These are phyloP conservation scores for Sclerotinia glacialis DNA, from an alignment of 2,329 filamentous ascomycete genomes.

Conservation along the genomic window DNA sequence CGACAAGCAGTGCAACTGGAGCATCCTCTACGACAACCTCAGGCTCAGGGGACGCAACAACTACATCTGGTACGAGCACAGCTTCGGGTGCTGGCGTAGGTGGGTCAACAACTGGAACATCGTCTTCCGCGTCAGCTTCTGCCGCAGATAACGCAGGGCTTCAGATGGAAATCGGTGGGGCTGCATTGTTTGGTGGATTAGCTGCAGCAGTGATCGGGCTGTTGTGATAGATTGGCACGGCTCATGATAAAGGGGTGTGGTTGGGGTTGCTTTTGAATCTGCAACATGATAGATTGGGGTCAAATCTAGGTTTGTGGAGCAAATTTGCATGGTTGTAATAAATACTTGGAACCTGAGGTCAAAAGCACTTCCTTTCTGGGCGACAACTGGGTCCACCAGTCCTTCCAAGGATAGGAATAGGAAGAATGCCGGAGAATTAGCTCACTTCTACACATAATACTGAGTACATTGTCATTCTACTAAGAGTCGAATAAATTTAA, in stretches of 20 bases:
- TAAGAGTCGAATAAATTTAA: not conserved
- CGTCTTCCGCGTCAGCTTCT: conserved; percentile 24
- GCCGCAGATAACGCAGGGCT: conserved; percentile 27
- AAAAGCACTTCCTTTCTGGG: not conserved
- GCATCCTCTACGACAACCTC: not conserved
- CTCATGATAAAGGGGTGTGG: not conserved
- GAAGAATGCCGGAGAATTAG: not conserved
- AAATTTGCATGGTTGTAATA: not conserved
- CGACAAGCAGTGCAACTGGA: conserved; percentile 8
- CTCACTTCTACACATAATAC: conserved; percentile 1
- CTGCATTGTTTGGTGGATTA: conserved; percentile 32
- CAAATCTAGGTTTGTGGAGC: conserved; percentile 10
- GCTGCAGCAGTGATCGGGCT: conserved; percentile 30
- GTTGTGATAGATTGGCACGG: conserved; percentile 26
- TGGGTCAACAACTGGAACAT: not conserved
- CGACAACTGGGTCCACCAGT: conserved; percentile 4
- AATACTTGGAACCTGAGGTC: not conserved
- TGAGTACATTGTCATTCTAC: not conserved
- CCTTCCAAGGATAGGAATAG: not conserved
- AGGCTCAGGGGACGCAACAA: not conserved
- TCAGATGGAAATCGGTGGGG: conserved; percentile 30
- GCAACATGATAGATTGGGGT: conserved; percentile 6
- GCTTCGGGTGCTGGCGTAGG: not conserved
- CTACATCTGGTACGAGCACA: not conserved
- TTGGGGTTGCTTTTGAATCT: not conserved